phyloP scores from a whole-genome alignment of 148 eudicot species.

The Beta vulgaris region DNA sequence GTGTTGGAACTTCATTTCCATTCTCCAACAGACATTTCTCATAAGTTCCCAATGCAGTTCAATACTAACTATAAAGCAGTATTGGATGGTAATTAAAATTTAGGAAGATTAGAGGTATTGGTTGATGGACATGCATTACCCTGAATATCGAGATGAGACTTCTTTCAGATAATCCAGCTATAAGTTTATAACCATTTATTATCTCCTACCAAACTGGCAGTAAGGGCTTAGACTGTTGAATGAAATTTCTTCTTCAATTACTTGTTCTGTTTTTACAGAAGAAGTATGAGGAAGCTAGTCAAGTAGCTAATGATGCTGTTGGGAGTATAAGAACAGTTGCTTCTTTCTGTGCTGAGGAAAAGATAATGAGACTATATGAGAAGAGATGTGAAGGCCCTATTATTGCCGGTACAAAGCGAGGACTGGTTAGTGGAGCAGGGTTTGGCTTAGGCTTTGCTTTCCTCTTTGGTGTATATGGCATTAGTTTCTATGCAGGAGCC shows the following conservation, averaged over 20 bases:
- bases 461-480: slow-evolving; percentile 43
- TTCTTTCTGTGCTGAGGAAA: slow-evolving; percentile 69
- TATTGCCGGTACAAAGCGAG: slow-evolving; percentile 48
- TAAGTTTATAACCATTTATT: too few species aligned
- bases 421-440: slow-evolving; percentile 53
- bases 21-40: too few species aligned
- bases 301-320: slow-evolving; percentile 78
- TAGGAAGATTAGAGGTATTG: too few species aligned
- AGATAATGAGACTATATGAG: slow-evolving; percentile 49
- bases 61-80: too few species aligned
- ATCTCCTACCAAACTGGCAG: too few species aligned
- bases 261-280: slow-evolving; percentile 27
- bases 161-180: neutral
- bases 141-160: too few species aligned
- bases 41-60: too few species aligned
- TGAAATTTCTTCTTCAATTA: neutral
- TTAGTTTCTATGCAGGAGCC: slow-evolving; percentile 59
- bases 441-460: slow-evolving; percentile 45
- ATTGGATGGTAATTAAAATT: too few species aligned
- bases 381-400: slow-evolving; percentile 55
- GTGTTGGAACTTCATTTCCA: too few species aligned
- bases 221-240: neutral
- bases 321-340: slow-evolving; percentile 80
- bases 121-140: too few species aligned
- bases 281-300: slow-evolving; percentile 73